These are phyloP conservation scores for Trapa bicornis DNA, from an alignment of 345 rosid species.

Conservation along the genomic window DNA sequence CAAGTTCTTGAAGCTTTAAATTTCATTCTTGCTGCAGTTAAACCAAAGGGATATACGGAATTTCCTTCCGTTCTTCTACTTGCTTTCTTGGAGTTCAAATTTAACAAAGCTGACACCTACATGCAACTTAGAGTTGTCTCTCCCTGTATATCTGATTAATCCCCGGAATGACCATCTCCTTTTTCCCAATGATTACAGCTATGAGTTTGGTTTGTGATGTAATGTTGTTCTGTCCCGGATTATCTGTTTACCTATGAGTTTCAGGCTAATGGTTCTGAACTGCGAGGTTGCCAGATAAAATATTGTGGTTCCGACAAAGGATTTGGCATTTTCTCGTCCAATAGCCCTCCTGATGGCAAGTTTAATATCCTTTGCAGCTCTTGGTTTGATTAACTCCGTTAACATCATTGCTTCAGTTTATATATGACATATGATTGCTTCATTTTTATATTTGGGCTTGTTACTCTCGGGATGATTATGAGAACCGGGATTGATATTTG, in stretches of 20 bases:
- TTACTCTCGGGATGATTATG: background rate
- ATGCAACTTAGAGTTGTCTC: background rate
- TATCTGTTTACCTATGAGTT: background rate
- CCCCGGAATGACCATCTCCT: background rate
- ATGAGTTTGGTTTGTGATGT: background rate
- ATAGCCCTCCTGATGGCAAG: slow-evolving; percentile 34
- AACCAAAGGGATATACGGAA: background rate
- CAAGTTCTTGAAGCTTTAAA: background rate
- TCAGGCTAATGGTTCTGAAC: slow-evolving; percentile 59
- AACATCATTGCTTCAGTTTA: too few species aligned
- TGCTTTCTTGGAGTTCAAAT: background rate
- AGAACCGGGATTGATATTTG: background rate
- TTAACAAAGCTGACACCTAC: background rate
- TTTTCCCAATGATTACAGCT: background rate
- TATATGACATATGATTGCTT: background rate
- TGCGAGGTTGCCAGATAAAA: slow-evolving; percentile 59
- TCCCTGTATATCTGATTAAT: background rate
- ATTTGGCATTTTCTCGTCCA: slow-evolving; percentile 50
- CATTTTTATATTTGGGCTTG: background rate
- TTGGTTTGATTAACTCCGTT: background rate
- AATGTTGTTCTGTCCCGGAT: slow-evolving; percentile 5
- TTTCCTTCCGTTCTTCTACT: background rate
- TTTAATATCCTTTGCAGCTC: background rate
- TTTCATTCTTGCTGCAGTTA: background rate
- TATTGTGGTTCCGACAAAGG: slow-evolving; percentile 53